Base-by-base conservation (phyloP, 2,329 filamentous ascomycete species). In the Colletotrichum spinosum region DNA sequence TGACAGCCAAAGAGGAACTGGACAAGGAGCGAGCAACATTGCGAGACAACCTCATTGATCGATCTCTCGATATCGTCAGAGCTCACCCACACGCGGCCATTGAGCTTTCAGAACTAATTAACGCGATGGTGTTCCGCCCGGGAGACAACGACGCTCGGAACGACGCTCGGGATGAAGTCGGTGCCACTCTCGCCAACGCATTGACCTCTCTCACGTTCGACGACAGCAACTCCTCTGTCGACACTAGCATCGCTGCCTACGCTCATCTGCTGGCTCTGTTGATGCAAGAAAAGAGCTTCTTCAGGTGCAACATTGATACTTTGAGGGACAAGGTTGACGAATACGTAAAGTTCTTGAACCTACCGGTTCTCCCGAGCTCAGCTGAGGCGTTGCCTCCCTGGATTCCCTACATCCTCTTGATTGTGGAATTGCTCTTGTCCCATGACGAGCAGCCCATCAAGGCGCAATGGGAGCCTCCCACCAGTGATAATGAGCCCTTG, bases 211-310 rank as follows among this genome's bases (percentile, higher is more conserved):
- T 91, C 57, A 82, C 83, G 11, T 76, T 82, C 42, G 85, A 89
- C 44, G 86, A 89, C 8, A 87, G 90, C 51, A 82, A 88, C 50
- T 87, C 84, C 71, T 95, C 79, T 3, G 85, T 86, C 63, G 84
- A 84, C 5, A 80, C 79, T 66, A 86, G 83, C 65, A 88, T 99
- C 69, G 92, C 94, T 17, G 93, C 96, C 1, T 97, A 97, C 78
- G 94, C 96, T 15, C 95, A 99, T 78, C 84, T 99, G 12, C 83
- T 99, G 10, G 96, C 94, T 4, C 81, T 99, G 42, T 88, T 98
- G 57, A 85, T 98, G 15, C 93, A 97, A 73, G 91, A 97, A 64
- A 88, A 88, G 61, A 73, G 85, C 39, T 97, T 98, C 76, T 97
- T 97, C 75, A 85, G 87, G 55, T 88, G 89, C 55, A 93, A 92